phyloP scores from a whole-genome alignment of 1,284 basidiomycete genomes.

The Porogramme epimiltina region DNA sequence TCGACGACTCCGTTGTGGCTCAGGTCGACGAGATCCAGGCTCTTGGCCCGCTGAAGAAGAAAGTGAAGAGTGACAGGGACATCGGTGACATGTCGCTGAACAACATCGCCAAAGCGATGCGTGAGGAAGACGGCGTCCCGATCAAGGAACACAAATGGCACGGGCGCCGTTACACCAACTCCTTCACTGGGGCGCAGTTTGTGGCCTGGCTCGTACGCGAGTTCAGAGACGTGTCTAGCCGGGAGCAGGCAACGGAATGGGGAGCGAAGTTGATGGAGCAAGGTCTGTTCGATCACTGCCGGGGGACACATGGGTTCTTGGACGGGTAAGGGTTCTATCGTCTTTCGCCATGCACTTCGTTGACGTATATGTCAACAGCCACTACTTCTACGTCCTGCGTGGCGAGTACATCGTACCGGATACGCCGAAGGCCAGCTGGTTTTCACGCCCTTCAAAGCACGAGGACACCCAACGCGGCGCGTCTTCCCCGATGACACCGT shows the following conservation, averaged over 20 bases:
- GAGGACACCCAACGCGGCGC: conserved; percentile 36
- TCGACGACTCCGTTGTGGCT: conserved; percentile 76
- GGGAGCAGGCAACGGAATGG: conserved; percentile 80
- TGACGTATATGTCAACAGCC: conserved; percentile 41
- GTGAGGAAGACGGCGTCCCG: conserved; percentile 74
- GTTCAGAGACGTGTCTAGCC: conserved; percentile 81
- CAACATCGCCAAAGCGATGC: conserved; percentile 76
- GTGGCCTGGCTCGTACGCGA: conserved; percentile 87
- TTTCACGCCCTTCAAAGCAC: conserved; percentile 46
- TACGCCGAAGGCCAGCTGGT: conserved; percentile 68
- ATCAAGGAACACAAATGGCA: conserved; percentile 84
- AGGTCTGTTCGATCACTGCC: conserved; percentile 83
- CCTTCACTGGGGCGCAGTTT: conserved; percentile 86
- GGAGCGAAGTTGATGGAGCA: conserved; percentile 75
- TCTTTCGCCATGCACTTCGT: conserved; percentile 1
- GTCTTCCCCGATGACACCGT: conserved; percentile 41
- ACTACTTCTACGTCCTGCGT: conserved; percentile 84
- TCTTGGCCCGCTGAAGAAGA: conserved; percentile 72
- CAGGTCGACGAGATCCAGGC: conserved; percentile 82
- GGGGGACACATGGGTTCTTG: conserved; percentile 77
- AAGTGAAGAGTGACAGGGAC: conserved; percentile 74
- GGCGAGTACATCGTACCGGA: conserved; percentile 74
- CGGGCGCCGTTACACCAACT: conserved; percentile 64
- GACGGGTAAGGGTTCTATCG: conserved; percentile 65
- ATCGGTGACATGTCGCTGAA: conserved; percentile 63